Percentiles rank a stretch among this genome's conserved stretches.
Conservation (phyloP, 345 rosid genomes). For the Hibiscus syriacus region DNA sequence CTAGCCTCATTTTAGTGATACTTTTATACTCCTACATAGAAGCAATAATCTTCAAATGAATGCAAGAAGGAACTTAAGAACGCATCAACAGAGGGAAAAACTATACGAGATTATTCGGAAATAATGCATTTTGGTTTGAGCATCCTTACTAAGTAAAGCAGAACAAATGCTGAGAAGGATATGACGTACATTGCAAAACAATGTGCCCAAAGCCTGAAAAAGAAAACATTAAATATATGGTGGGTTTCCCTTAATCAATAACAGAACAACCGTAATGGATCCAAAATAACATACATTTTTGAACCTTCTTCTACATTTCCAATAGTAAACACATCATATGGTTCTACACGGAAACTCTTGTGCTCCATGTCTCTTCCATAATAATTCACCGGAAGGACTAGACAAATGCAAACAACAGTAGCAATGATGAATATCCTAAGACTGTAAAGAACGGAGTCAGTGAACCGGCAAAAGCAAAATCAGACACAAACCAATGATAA, state of each 20-base stretch:
- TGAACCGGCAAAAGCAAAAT: constrained; percentile 7
- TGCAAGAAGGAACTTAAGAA: neutral
- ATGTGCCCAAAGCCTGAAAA: constrained; percentile 87
- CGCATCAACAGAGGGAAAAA: neutral
- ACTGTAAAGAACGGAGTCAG: constrained; percentile 34
- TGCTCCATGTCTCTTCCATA: constrained; percentile 61
- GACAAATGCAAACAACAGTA: constrained; percentile 53
- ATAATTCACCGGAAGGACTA: constrained; percentile 87
- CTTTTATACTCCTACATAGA: neutral
- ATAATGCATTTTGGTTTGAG: constrained; percentile 14
- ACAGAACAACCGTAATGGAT: neutral
- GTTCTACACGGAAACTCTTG: constrained; percentile 47
- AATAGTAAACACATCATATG: constrained; percentile 62
- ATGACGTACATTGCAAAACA: constrained; percentile 75
- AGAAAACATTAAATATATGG: neutral
- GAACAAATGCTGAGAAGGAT: constrained; percentile 58
- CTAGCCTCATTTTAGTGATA: neutral
- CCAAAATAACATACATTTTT: constrained; percentile 34
- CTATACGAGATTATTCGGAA: neutral
- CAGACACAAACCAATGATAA: constrained; percentile 1
- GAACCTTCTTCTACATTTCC: constrained; percentile 76
- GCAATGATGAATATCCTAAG: constrained; percentile 64
- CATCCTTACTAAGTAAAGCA: constrained; percentile 79
- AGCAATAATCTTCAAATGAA: neutral
- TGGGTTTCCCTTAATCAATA: neutral